These are phyloP conservation scores for Candida methanosorbosa DNA, from an alignment of 805 yeast species.

Conservation along the genomic window DNA sequence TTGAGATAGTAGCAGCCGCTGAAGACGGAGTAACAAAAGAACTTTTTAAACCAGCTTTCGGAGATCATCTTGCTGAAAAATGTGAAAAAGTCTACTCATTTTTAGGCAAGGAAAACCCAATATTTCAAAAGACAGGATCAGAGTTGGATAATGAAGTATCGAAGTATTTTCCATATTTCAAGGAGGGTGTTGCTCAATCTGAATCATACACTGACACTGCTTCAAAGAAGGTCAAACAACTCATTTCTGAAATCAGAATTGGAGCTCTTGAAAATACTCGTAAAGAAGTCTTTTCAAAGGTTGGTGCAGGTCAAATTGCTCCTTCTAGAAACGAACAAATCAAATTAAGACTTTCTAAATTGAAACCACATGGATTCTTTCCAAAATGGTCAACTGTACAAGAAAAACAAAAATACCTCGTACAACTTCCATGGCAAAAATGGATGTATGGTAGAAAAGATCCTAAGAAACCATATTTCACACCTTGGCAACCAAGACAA, in stretches of 20 bases:
- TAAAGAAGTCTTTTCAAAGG: slow-evolving; percentile 9
- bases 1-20: slow-evolving; percentile 19
- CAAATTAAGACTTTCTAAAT: slow-evolving; percentile 5
- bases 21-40: slow-evolving; percentile 14
- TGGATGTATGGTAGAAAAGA: slow-evolving; percentile 74
- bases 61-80: slow-evolving; percentile 21
- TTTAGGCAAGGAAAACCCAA: slow-evolving; percentile 11
- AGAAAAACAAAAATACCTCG: slow-evolving; percentile 25
- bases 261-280: slow-evolving; percentile 23
- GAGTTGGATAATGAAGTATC: slow-evolving; percentile 43
- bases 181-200: slow-evolving; percentile 21
- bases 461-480: slow-evolving; percentile 74
- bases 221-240: slow-evolving; percentile 23
- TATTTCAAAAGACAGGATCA: slow-evolving; percentile 12
- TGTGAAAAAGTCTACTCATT: slow-evolving; percentile 27
- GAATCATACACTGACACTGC: slow-evolving; percentile 20
- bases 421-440: slow-evolving; percentile 74
- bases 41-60: slow-evolving; percentile 29
- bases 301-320: background rate
- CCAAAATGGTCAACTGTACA: slow-evolving; percentile 25
- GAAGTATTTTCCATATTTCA: slow-evolving; percentile 27
- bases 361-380: slow-evolving; percentile 16
- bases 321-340: background rate
- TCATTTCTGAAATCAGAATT: slow-evolving; percentile 24
- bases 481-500: slow-evolving; percentile 95